Base-by-base conservation (phyloP, 192 early-diverging fungal species). In the Linnemannia zychae region DNA sequence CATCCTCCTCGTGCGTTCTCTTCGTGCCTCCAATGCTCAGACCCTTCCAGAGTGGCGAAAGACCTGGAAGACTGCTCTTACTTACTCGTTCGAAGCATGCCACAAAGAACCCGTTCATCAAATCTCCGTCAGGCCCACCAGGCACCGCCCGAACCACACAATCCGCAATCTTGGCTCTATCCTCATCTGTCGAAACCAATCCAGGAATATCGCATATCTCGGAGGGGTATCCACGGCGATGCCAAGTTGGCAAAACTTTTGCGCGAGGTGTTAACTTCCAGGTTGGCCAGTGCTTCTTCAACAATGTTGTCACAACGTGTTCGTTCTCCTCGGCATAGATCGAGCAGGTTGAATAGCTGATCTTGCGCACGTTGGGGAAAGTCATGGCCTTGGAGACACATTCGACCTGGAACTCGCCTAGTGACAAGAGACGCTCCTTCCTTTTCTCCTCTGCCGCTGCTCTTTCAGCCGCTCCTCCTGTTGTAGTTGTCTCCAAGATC, bases 331-430 rank as follows among this genome's bases (percentile, higher is more conserved):
- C 89, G 0, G 89, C 89, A 80, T 99, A 95, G 63, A 97, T 93
- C 9, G 98, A 99, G 84, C 98, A 99, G 3, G 98, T 99, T 48
- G 98, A 99, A 81, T 99, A 99, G 15, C 94, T 93, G 28, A 99
- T 90, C 75, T 92, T 91, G 70, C 96, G 92, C n/a, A 96, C 94
- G 9, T 87, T 89, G 3, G 96, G 97, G 81, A 99, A 97, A 52
- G 90, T 93, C 88, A 97, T 92, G 17, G 97, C 97, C 78, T 99
- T 98, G 75, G 94, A 76, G 15, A 99, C 87, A 11, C 93, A 91
- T 13, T 91, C 88, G 40, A 90, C 78, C 81, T 99, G 98, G 78
- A 99, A 99, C 40, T 97, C 95, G 1, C 97, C 93, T 52, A 99
- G 86, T 20, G 91, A 91, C 31, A 88, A 65, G 37, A 98, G 84